A percentile compares a stretch with the other conserved stretches of the same genome.
Conservation (phyloP, 2,329 filamentous ascomycete species). For the Cadophora luteo-olivacea region DNA sequence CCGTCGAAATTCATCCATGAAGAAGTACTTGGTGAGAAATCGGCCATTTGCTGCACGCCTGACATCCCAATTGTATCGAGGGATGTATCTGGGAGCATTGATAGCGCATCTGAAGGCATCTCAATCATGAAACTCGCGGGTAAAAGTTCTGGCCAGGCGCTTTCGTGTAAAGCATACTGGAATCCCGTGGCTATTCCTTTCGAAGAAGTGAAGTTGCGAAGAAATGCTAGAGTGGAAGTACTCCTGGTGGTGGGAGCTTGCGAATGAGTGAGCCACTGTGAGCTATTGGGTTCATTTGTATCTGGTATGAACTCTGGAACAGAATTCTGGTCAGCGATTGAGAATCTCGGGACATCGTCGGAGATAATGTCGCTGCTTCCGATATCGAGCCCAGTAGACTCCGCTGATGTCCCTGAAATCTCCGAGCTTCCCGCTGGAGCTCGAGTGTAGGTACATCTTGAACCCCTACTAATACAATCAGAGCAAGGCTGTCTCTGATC, state of each 20-base stretch:
- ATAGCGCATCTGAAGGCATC: not conserved
- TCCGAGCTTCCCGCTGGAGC: not conserved
- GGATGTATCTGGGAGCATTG: not conserved
- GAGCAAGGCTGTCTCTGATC: not conserved
- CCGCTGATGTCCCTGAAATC: not conserved
- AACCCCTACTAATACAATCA: not conserved
- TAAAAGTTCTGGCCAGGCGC: not conserved
- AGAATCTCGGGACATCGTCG: not conserved
- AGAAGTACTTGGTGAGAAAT: not conserved
- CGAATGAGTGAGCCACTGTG: not conserved
- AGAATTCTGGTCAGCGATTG: not conserved
- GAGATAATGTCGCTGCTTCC: not conserved
- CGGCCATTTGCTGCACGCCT: not conserved
- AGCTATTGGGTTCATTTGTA: not conserved
- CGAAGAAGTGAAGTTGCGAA: not conserved
- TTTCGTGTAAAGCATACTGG: not conserved
- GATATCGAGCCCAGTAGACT: not conserved
- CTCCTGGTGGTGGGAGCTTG: not conserved
- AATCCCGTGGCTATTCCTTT: not conserved
- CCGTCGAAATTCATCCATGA: not conserved
- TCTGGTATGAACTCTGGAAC: not conserved
- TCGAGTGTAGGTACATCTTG: not conserved
- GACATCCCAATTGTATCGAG: not conserved
- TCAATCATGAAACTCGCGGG: not conserved
- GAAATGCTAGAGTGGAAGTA: not conserved